Evolutionary conservation across 2,329 filamentous ascomycete genomes (phyloP).

Genomic region (Nemania abortiva): DNA sequence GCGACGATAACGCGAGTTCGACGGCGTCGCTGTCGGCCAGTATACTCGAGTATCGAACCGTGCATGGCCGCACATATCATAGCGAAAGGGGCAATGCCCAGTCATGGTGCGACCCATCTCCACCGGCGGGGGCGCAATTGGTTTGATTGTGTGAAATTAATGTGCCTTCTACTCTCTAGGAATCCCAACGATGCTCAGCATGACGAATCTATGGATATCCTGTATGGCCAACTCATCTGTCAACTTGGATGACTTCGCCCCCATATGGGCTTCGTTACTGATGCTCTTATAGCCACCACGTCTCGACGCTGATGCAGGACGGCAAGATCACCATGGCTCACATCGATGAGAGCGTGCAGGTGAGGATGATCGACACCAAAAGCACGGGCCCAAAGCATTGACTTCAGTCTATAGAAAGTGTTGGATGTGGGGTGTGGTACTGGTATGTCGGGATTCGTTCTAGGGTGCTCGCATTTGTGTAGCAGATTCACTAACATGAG

Average conservation of each 20-base stretch:
- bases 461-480: background rate
- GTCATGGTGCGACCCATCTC: conserved; percentile 45
- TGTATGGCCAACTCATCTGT: conserved; percentile 39
- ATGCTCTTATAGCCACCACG: conserved; percentile 45
- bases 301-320: conserved; percentile 46
- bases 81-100: conserved; percentile 49
- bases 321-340: conserved; percentile 47
- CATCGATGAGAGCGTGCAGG: conserved; percentile 43
- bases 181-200: conserved; percentile 51
- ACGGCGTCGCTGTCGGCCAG: conserved; percentile 50
- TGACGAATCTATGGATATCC: conserved; percentile 49
- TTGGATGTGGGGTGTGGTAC: conserved; percentile 49
- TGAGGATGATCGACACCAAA: conserved; percentile 28
- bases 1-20: conserved; percentile 48
- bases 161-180: conserved; percentile 37
- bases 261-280: conserved; percentile 10
- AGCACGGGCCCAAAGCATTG: background rate
- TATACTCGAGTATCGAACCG: conserved; percentile 50
- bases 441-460: conserved; percentile 38
- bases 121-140: background rate
- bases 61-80: conserved; percentile 51
- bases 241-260: background rate
- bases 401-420: conserved; percentile 44
- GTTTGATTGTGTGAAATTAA: conserved; percentile 12
- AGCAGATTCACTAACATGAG: conserved; percentile 19